Conservation (phyloP, 1,284 basidiomycete species). For the Coniophora puteana region DNA sequence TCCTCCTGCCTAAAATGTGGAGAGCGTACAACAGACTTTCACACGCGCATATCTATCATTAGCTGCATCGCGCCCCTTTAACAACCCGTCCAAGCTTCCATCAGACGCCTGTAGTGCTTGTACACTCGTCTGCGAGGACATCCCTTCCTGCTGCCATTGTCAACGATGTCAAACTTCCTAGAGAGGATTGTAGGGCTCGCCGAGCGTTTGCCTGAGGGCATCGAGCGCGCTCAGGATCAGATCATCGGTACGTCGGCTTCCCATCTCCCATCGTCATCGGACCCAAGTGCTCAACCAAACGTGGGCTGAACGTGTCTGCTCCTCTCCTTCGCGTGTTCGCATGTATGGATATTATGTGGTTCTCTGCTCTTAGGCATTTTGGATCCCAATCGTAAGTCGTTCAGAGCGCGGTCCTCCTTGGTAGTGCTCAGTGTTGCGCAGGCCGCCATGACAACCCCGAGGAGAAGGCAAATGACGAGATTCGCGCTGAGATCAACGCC, state of each 20-base stretch:
- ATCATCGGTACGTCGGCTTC: conserved; percentile 38
- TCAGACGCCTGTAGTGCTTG: not conserved
- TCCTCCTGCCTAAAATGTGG: too few relatives aligned
- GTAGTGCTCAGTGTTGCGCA: conserved; percentile 18
- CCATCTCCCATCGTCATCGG: not conserved
- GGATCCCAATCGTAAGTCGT: conserved; percentile 54
- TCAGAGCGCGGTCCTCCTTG: not conserved
- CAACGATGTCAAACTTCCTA: conserved; percentile 18
- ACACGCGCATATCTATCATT: too few relatives aligned
- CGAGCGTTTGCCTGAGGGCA: conserved; percentile 38
- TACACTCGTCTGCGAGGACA: not conserved
- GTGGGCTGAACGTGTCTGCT: too few relatives aligned
- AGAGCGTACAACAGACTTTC: too few relatives aligned
- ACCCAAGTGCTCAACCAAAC: not conserved
- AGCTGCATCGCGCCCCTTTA: too few relatives aligned
- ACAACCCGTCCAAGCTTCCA: too few relatives aligned
- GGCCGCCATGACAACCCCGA: conserved; percentile 75
- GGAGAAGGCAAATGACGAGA: conserved; percentile 63
- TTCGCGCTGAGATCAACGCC: conserved; percentile 69
- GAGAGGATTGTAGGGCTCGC: conserved; percentile 27
- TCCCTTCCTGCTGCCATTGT: not conserved
- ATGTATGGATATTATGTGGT: too few relatives aligned
- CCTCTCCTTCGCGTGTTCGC: too few relatives aligned
- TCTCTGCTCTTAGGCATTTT: conserved; percentile 41
- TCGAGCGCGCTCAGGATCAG: conserved; percentile 45